Evolutionary conservation across 2,329 filamentous ascomycete species (phyloP).

Genomic region (Leptographium galeiforme): DNA sequence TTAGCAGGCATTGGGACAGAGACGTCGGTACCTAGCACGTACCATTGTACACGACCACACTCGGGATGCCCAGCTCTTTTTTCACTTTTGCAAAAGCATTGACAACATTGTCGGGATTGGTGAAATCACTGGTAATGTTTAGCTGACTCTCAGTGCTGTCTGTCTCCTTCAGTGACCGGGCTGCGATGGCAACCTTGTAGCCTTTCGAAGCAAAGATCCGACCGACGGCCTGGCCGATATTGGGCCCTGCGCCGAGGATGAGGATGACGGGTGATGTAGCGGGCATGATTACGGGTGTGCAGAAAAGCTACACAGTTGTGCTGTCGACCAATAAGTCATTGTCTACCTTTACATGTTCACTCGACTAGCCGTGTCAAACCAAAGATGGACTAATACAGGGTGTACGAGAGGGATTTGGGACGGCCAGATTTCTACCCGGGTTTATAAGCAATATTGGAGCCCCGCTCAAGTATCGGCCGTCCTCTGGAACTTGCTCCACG

Average conservation of each 20-base stretch:
- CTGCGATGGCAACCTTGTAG: slow-evolving; percentile 27
- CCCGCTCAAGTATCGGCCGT: too few species aligned
- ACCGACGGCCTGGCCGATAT: slow-evolving; percentile 23
- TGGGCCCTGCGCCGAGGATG: slow-evolving; percentile 29
- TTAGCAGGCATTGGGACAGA: background rate
- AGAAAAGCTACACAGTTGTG: too few species aligned
- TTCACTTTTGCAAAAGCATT: slow-evolving; percentile 23
- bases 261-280: slow-evolving; percentile 16
- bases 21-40: background rate
- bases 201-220: slow-evolving; percentile 24
- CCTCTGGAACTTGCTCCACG: too few species aligned
- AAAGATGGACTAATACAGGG: too few species aligned
- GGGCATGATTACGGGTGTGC: slow-evolving; percentile 3
- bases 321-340: too few species aligned
- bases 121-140: slow-evolving; percentile 22
- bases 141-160: slow-evolving; percentile 17
- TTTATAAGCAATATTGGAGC: too few species aligned
- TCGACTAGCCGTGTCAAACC: too few species aligned
- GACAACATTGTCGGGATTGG: slow-evolving; percentile 20
- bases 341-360: too few species aligned
- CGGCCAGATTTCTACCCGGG: too few species aligned
- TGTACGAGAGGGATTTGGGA: too few species aligned
- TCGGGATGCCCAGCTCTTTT: slow-evolving; percentile 22
- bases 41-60: slow-evolving; percentile 30
- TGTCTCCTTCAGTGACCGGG: slow-evolving; percentile 19